phyloP scores from a whole-genome alignment of 148 eudicot species.

The Rhododendron mucronatum region DNA sequence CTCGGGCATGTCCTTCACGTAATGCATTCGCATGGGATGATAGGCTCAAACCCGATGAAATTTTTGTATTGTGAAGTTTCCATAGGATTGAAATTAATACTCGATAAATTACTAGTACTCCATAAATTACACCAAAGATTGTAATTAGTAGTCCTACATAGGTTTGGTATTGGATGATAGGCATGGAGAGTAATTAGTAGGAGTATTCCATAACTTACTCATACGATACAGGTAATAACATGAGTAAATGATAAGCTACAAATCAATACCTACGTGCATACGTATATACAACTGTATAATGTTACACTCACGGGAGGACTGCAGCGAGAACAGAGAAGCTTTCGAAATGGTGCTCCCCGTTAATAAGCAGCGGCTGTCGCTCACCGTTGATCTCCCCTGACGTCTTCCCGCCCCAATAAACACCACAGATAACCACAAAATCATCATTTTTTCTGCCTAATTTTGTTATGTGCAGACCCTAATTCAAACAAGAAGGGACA shows the following conservation, averaged over 20 bases:
- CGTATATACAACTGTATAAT: not conserved
- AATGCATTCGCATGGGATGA: not conserved
- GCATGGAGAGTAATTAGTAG: not conserved
- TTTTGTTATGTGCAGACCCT: not conserved
- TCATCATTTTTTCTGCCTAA: not conserved
- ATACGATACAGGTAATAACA: too few relatives aligned
- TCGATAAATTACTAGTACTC: too few relatives aligned
- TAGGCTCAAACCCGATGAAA: not conserved
- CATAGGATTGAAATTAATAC: too few relatives aligned
- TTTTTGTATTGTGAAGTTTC: not conserved
- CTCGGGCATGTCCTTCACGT: not conserved
- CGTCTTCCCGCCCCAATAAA: conserved; percentile 23
- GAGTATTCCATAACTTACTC: not conserved
- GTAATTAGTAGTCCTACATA: not conserved
- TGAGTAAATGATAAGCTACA: not conserved
- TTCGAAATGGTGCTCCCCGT: conserved; percentile 31
- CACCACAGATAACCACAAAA: not conserved
- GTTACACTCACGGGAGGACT: conserved; percentile 49
- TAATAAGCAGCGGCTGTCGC: conserved; percentile 38
- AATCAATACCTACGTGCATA: not conserved
- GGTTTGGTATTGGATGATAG: not conserved
- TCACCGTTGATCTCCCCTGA: conserved; percentile 27
- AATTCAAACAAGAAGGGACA: not conserved
- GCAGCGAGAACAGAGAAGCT: conserved; percentile 47
- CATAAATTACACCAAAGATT: not conserved